phyloP scores from a whole-genome alignment of 2,329 filamentous ascomycete species.

The Penicillium sp. region DNA sequence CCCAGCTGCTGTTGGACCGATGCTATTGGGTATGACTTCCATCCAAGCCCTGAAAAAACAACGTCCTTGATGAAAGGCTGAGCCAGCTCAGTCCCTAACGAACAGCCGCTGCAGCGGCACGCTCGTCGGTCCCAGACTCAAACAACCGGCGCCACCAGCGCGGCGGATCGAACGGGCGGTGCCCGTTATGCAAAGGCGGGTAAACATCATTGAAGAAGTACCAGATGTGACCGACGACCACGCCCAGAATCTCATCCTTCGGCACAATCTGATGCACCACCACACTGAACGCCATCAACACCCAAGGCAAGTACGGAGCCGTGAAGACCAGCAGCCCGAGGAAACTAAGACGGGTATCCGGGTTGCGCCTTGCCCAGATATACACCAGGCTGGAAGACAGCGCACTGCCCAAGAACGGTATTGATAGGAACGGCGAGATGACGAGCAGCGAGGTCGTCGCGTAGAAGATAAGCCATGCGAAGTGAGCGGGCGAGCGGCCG shows the following conservation, averaged over 20 bases:
- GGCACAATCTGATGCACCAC: conserved; percentile 87
- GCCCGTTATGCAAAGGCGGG: conserved; percentile 82
- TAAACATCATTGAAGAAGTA: conserved; percentile 99
- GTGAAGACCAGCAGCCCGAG: conserved; percentile 87
- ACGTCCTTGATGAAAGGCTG: no score
- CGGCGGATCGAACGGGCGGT: conserved; percentile 84
- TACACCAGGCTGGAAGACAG: conserved; percentile 93
- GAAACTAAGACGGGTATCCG: conserved; percentile 85
- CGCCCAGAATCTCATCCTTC: conserved; percentile 94
- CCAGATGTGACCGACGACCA: conserved; percentile 93
- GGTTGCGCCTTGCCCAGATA: conserved; percentile 95
- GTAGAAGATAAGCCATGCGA: conserved; percentile 91
- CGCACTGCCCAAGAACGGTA: conserved; percentile 92
- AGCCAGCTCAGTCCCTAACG: no score
- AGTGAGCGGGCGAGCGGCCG: conserved; percentile 87
- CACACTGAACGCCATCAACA: conserved; percentile 88
- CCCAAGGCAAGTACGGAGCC: conserved; percentile 94
- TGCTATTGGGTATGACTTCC: neutral
- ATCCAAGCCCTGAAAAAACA: neutral
- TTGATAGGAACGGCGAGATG: conserved; percentile 82
- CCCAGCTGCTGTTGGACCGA: neutral
- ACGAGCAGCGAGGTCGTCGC: conserved; percentile 76
- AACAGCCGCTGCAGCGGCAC: conserved; percentile 32
- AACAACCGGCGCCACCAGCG: conserved; percentile 87
- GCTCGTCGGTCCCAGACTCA: conserved; percentile 45